Evolutionary conservation across 805 yeast genomes (phyloP), one percentile per base, ranked within the genome.

Genomic region (Cephaloascus fragrans): DNA sequence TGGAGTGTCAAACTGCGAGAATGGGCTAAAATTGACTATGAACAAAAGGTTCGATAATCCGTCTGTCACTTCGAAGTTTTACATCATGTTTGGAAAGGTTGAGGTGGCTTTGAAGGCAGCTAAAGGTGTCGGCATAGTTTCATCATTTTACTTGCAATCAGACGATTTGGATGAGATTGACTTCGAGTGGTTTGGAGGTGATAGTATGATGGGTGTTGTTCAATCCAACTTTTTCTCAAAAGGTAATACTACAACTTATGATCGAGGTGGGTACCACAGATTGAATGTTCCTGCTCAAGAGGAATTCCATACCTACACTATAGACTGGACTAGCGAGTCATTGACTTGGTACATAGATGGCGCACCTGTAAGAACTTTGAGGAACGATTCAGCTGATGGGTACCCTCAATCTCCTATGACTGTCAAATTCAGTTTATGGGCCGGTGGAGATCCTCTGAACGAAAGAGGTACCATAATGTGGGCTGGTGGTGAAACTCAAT

Each of bases 91-190:
- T 57, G 97, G 97, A 42, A 77, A 77, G 46, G 75, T 87, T 23
- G 94, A 84, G 56, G 87, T 78, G 4, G 67, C 66, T 1, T 56
- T 83, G 44, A 71, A 80, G 55, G 83, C 89, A 15, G 89, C 94
- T 3, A 62, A 71, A 14, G 96, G 96, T 19, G 59, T 57, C 16
- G 96, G 96, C 44, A 70, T 89, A 32, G 76, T 87, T 12, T 82
- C 96, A 0, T 80, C 94, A 2, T 76, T 88, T 47, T 85, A 81
- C 46, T 67, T 88, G 39, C 94, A 86, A 53, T 63, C 73, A 33
- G 96, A 89, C 56, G 95, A 83, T 51, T 65, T 82, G 46, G 97
- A 89, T 59, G 97, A 89, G 61, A 77, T 89, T 36, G 97, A 89
- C 61, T 53, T 84, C 37, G 96, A 89, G 57, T 83, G 93, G 80